Evolutionary conservation across 495 filamentous ascomycete species (phyloP), one percentile per base, ranked within the genome.

Genomic region (Aspergillus wentii): DNA sequence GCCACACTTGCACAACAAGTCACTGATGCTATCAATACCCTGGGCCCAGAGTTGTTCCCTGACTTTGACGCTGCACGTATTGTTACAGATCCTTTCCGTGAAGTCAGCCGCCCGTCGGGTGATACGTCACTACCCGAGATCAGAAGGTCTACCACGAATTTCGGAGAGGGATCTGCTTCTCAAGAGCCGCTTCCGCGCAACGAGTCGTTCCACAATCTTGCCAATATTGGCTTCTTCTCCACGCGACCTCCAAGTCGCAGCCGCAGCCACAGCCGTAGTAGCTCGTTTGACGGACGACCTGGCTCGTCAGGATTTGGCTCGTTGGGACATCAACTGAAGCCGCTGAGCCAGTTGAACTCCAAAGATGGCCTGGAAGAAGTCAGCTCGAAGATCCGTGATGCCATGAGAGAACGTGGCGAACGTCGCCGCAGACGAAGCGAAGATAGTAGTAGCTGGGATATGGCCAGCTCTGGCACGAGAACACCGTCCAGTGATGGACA

Each of bases 11-110:
- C 82, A 15, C 69, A 75, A n/a, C 76, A 94, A 52, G 88, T 97
- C 22, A 94, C 87, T 2, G 79, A 91, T 10, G 65, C 89, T 19
- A 95, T 99, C 71, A 97, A 99, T 64, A 88, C 85, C 5, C 77
- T 97, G 20, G 92, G 94, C 0, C 92, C 92, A 1, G 92, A 99
- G 51, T 79, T 99, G 63, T 99, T 92, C 68, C 88, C 88, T 8
- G 92, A 99, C 62, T 99, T 97, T 56, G 87, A 96, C 51, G 69
- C 84, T 4, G 74, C 76, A 0, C 83, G 92, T 13, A 82, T 97
- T 39, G 71, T 98, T 19, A 71, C 76, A 1, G 78, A 79, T 49
- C 73, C 77, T 2, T 75, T 78, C 58, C 62, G 66, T 11, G 64
- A 71, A 37, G 48, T 54, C 43, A 51, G 37, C 33, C 36, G 51